These are phyloP conservation scores for Didymella pinodella DNA, from an alignment of 2,329 filamentous ascomycete genomes.

Conservation along the genomic window DNA sequence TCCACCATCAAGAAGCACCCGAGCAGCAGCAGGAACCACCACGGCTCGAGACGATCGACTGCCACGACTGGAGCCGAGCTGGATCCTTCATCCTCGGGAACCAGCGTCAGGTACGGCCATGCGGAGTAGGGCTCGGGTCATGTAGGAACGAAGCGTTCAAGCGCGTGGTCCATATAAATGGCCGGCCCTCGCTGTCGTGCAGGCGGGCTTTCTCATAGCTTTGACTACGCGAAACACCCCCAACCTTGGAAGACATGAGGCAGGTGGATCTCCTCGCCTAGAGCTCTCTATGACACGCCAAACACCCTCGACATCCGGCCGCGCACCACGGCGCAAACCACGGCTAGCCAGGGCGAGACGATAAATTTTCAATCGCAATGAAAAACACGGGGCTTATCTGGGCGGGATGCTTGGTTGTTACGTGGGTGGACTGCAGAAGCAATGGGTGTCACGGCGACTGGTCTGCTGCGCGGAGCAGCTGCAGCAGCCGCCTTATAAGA, in stretches of 20 bases:
- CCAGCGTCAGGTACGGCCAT: slow-evolving; percentile 29
- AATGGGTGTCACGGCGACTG: slow-evolving; percentile 26
- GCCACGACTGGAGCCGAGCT: slow-evolving; percentile 8
- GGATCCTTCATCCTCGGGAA: slow-evolving; percentile 33
- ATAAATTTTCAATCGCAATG: slow-evolving; percentile 39
- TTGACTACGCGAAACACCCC: slow-evolving; percentile 30
- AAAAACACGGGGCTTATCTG: slow-evolving; percentile 40
- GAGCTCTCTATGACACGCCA: slow-evolving; percentile 25
- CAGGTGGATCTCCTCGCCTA: slow-evolving; percentile 25
- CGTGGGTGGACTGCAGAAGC: slow-evolving; percentile 29
- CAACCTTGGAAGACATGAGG: slow-evolving; percentile 24
- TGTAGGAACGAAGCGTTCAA: slow-evolving; percentile 32
- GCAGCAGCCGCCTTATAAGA: slow-evolving; percentile 14
- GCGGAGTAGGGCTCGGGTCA: slow-evolving; percentile 36
- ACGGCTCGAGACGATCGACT: background rate
- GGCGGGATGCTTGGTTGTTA: slow-evolving; percentile 32
- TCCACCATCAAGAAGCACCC: background rate
- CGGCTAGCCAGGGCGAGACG: slow-evolving; percentile 29
- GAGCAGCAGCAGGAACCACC: background rate
- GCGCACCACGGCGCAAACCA: slow-evolving; percentile 30
- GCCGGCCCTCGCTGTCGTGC: slow-evolving; percentile 28
- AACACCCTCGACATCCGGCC: slow-evolving; percentile 29
- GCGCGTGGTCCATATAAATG: slow-evolving; percentile 35
- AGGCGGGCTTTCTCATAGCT: slow-evolving; percentile 26
- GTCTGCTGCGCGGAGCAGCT: slow-evolving; percentile 6